phyloP scores from a whole-genome alignment of 805 yeast species.

The Starmerella apicola region DNA sequence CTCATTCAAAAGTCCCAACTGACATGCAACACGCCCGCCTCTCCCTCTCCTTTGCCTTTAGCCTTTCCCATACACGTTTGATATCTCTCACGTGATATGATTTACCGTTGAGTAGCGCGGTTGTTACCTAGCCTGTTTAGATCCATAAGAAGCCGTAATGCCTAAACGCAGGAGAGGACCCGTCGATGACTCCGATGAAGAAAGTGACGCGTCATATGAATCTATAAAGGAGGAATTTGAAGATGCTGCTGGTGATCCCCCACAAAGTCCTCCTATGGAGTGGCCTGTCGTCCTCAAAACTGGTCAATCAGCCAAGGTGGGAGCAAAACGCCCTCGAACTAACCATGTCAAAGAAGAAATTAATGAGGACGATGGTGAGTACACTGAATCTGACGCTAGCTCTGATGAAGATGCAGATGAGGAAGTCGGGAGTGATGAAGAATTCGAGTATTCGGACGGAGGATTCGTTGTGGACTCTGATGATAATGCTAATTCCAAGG shows the following conservation, averaged over 20 bases:
- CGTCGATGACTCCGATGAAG: conserved; percentile 9
- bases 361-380: conserved; percentile 9
- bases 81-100: too few species aligned
- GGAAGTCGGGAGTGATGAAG: conserved; percentile 4
- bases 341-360: too few species aligned
- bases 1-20: too few species aligned
- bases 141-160: too few species aligned
- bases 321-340: too few species aligned
- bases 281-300: conserved; percentile 12
- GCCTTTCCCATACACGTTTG: too few species aligned
- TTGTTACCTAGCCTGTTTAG: too few species aligned
- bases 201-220: conserved; percentile 2
- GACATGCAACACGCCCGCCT: too few species aligned
- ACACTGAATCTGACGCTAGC: conserved; percentile 2
- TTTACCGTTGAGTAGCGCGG: too few species aligned
- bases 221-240: conserved; percentile 3
- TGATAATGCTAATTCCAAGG: conserved; percentile 8
- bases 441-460: conserved; percentile 16
- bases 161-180: conserved; percentile 13
- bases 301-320: background rate
- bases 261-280: background rate
- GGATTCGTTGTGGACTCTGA: conserved; percentile 21
- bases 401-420: background rate
- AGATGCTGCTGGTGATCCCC: conserved; percentile 1
- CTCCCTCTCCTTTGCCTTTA: too few species aligned